phyloP scores from a whole-genome alignment of 1,284 basidiomycete genomes.

The Schizopora paradoxa region DNA sequence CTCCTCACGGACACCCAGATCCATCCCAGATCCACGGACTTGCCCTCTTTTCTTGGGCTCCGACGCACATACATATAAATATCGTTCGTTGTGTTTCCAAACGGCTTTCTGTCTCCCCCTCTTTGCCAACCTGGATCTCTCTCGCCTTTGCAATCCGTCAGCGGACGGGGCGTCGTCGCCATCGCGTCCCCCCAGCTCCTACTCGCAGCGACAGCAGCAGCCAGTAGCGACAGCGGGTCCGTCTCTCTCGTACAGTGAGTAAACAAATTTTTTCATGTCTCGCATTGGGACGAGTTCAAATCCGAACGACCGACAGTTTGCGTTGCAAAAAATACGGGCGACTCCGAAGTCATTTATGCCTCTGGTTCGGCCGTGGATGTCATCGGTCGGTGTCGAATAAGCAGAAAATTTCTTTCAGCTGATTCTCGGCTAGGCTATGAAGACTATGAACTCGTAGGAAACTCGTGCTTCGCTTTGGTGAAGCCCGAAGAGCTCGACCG shows the following conservation, averaged over 20 bases:
- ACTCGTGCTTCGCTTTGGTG: conserved; percentile 61
- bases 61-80: too few relatives aligned
- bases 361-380: conserved; percentile 67
- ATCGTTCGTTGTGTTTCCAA: too few relatives aligned
- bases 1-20: too few relatives aligned
- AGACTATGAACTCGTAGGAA: conserved; percentile 59
- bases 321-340: too few relatives aligned
- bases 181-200: conserved; percentile 7
- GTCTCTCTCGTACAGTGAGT: conserved; percentile 17
- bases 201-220: too few relatives aligned
- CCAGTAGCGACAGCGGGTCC: conserved; percentile 7
- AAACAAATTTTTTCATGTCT: conserved; percentile 10
- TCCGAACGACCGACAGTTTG: too few relatives aligned
- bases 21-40: too few relatives aligned
- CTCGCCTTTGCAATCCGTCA: conserved; percentile 15
- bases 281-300: conserved; percentile 61
- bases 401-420: conserved; percentile 7
- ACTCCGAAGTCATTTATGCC: conserved; percentile 23
- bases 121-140: conserved; percentile 16
- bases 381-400: conserved; percentile 42
- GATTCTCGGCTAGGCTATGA: conserved; percentile 50
- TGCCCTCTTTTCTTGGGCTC: too few relatives aligned
- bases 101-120: conserved; percentile 1
- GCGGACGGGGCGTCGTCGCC: conserved; percentile 2
- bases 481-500: conserved; percentile 68